Evolutionary conservation across 176 grass and related monocot genomes (phyloP), one percentile per base, ranked within the genome.

Genomic region (Avena atlantica): DNA sequence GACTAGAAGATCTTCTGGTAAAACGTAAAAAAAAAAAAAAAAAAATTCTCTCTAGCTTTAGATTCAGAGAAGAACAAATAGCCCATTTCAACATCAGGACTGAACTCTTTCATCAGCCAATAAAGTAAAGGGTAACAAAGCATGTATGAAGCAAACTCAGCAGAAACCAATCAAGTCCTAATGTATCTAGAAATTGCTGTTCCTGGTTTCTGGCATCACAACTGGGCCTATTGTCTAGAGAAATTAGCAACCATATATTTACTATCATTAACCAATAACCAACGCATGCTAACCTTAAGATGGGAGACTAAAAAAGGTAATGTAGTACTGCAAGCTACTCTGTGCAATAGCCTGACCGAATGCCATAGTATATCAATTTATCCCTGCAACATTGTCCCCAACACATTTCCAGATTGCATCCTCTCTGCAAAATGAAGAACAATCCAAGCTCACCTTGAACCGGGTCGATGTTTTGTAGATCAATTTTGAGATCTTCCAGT

Each of bases 391-490:
- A 20, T 12, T 53, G 42, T 20, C 10, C 48, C 15, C 12, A 78
- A 21, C 40, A 58, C n/a, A 66, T 57, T 36, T 58, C 50, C 50
- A 42, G 29, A 58, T 63, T 53, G 29, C 24, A 40, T 6, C 9
- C 2, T n/a, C 4, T 49, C 0, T 21, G 20, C 78, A 29, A 36
- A 66, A 57, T 0, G 57, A 52, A 10, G 37, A 85, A 9, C 6
- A 79, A 44, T 5, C 17, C 51, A 36, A 89, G 61, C 29, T 92
- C 69, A 98, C 93, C 96, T 96, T 84, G 59, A 48, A 96, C 79
- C 6, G 93, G 93, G 71, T 98, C 90, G 49, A 94, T 49, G 27
- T 15, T 84, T 9, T 85, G 34, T 2, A 92, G 25, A 88, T 94
- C 92, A 12, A 93, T 45, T 20, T 67, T 52, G n/a, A 83, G 53